Percentiles rank a stretch among this genome's conserved stretches.
Evolutionary conservation across 768 basidiomycete genomes (phyloP).

Genomic region (Pleurotus sapidus): DNA sequence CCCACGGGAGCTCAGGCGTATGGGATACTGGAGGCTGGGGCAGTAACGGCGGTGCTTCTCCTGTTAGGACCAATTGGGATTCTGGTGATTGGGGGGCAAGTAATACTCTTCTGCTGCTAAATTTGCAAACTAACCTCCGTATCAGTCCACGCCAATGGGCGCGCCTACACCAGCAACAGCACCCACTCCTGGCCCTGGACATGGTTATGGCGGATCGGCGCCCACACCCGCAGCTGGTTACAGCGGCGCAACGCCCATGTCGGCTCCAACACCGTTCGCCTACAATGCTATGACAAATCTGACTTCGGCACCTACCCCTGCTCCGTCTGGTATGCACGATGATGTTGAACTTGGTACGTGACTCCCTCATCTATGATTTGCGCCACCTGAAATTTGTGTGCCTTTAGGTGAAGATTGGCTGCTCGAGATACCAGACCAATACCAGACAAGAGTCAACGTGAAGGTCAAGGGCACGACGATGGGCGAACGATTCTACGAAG

Average conservation of each 20-base stretch:
- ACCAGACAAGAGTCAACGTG: slow-evolving; percentile 1
- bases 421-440: background rate
- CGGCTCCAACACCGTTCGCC: too few species aligned
- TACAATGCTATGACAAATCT: slow-evolving; percentile 25
- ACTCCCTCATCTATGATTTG: background rate
- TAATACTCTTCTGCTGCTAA: slow-evolving; percentile 4
- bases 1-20: slow-evolving; percentile 21
- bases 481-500: background rate
- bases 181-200: slow-evolving; percentile 14
- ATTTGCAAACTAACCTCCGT: slow-evolving; percentile 51
- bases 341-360: background rate
- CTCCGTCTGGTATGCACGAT: slow-evolving; percentile 15
- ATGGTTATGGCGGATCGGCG: slow-evolving; percentile 14
- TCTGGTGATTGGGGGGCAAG: slow-evolving; percentile 23
- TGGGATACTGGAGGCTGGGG: slow-evolving; percentile 10
- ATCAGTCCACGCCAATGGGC: slow-evolving; percentile 39
- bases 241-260: too few species aligned
- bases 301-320: slow-evolving; percentile 39
- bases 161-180: slow-evolving; percentile 27
- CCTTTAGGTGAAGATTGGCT: background rate
- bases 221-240: slow-evolving; percentile 33
- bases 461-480: background rate
- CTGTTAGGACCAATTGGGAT: slow-evolving; percentile 22
- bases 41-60: slow-evolving; percentile 18
- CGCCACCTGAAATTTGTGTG: too few species aligned